phyloP scores from a whole-genome alignment of 2,329 filamentous ascomycete genomes.

The Ustilaginoidea virens region DNA sequence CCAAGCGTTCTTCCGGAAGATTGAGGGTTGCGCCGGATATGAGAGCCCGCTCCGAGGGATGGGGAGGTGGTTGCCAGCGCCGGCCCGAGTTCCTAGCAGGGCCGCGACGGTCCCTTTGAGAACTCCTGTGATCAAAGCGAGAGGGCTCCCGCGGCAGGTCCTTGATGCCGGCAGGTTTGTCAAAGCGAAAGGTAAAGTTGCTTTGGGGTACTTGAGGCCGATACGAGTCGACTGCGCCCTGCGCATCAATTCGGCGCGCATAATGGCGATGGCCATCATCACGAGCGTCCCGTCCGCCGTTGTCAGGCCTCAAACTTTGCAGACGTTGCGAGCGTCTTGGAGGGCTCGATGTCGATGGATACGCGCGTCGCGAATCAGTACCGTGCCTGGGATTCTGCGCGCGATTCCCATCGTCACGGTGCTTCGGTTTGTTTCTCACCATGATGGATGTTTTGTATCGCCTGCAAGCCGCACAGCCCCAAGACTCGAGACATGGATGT shows the following conservation, averaged over 20 bases:
- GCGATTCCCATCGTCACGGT: conserved; percentile 5
- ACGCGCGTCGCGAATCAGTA: conserved; percentile 4
- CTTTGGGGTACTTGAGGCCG: conserved; percentile 21
- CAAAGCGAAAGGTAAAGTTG: conserved; percentile 41
- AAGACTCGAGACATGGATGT: too few species aligned
- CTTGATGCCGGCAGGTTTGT: conserved; percentile 33
- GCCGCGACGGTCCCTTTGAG: conserved; percentile 13
- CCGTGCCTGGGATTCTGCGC: conserved; percentile 4
- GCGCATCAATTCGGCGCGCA: conserved; percentile 12
- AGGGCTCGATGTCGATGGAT: conserved; percentile 4
- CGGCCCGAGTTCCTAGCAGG: conserved; percentile 12
- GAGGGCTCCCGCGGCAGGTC: conserved; percentile 13
- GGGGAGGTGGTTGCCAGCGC: conserved; percentile 22
- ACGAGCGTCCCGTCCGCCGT: conserved; percentile 10
- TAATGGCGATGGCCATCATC: conserved; percentile 8
- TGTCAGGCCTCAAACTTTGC: conserved; percentile 16
- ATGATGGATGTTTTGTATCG: too few species aligned
- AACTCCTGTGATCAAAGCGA: conserved; percentile 5
- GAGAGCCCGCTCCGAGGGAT: conserved; percentile 33
- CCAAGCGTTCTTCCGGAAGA: conserved; percentile 29
- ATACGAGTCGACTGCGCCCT: conserved; percentile 13
- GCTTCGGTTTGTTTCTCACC: conserved; percentile 4
- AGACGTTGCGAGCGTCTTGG: conserved; percentile 9
- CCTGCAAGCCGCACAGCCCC: too few species aligned
- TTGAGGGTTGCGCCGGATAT: conserved; percentile 26